Percentiles rank a stretch among this genome's conserved stretches.
Evolutionary conservation across 441 rosid genomes (phyloP).

Genomic region (Brassica hybrid): DNA sequence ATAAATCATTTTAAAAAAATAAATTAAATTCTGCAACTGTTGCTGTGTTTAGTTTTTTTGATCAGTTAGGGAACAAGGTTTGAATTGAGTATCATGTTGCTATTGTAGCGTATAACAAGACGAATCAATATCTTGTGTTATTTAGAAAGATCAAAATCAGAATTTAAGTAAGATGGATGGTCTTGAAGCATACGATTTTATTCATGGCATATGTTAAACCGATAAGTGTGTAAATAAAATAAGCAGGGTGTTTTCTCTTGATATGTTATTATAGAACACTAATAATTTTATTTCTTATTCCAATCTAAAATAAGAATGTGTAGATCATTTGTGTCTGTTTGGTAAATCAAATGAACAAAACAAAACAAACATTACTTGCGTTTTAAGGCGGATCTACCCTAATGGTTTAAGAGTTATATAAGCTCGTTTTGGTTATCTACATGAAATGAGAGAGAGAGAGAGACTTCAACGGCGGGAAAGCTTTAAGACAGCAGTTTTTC

Average conservation of each 20-base stretch:
- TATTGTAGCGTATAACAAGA: background rate
- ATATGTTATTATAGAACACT: too few relatives aligned
- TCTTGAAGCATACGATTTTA: background rate
- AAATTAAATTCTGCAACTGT: too few relatives aligned
- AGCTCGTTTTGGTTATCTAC: background rate
- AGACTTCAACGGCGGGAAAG: constrained; percentile 36
- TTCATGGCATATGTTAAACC: background rate
- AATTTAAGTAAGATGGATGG: background rate
- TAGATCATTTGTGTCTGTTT: background rate
- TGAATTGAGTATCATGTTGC: background rate
- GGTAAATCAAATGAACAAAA: background rate
- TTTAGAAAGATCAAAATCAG: background rate
- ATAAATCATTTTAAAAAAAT: background rate
- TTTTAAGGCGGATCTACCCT: background rate
- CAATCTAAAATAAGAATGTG: too few relatives aligned
- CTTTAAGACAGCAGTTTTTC: constrained; percentile 35
- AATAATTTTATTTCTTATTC: too few relatives aligned
- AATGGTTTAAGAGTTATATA: background rate
- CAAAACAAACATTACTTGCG: background rate
- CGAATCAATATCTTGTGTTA: background rate
- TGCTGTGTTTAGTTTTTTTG: background rate
- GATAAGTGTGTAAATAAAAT: background rate
- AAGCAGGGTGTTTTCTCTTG: too few relatives aligned
- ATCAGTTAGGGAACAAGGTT: background rate
- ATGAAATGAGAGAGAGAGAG: constrained; percentile 26